These are phyloP conservation scores for Tremella fuciformis DNA, from an alignment of 768 basidiomycete species.

Conservation along the genomic window DNA sequence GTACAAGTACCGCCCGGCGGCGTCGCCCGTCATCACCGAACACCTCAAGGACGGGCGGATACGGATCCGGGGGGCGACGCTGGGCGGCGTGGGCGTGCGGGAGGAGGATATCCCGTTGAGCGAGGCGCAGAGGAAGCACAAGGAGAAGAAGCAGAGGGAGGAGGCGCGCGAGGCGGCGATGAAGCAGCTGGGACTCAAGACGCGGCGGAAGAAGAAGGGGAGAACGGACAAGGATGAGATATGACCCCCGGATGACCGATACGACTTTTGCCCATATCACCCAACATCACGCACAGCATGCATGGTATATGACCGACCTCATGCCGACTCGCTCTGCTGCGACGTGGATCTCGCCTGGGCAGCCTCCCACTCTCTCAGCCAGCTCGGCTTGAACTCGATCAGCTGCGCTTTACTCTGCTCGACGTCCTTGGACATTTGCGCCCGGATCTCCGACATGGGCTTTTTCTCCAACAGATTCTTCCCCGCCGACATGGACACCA, in stretches of 20 bases:
- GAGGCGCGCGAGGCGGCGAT: slow-evolving; percentile 47
- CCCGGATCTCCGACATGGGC: slow-evolving; percentile 27
- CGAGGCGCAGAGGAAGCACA: slow-evolving; percentile 25
- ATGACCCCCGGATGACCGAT: background rate
- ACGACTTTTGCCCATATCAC: no score
- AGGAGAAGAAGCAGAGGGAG: slow-evolving; percentile 35
- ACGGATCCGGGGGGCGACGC: slow-evolving; percentile 67
- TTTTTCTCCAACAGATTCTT: slow-evolving; percentile 23
- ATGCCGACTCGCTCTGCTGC: no score
- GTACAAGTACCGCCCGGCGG: slow-evolving; percentile 76
- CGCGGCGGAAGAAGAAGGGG: slow-evolving; percentile 12
- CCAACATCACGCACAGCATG: no score
- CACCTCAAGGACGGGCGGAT: slow-evolving; percentile 67
- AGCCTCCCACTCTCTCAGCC: slow-evolving; percentile 29
- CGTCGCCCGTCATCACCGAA: slow-evolving; percentile 78
- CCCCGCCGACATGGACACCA: slow-evolving; percentile 15
- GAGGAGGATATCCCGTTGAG: slow-evolving; percentile 44
- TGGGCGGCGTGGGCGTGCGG: slow-evolving; percentile 52
- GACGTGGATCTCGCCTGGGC: no score
- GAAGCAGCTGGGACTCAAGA: slow-evolving; percentile 35
- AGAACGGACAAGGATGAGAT: slow-evolving; percentile 8
- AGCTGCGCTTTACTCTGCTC: slow-evolving; percentile 33
- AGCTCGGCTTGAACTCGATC: slow-evolving; percentile 30
- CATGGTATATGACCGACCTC: no score
- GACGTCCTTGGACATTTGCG: slow-evolving; percentile 29